These are phyloP conservation scores for Suillus weaverae DNA, from an alignment of 768 basidiomycete species.

Conservation along the genomic window DNA sequence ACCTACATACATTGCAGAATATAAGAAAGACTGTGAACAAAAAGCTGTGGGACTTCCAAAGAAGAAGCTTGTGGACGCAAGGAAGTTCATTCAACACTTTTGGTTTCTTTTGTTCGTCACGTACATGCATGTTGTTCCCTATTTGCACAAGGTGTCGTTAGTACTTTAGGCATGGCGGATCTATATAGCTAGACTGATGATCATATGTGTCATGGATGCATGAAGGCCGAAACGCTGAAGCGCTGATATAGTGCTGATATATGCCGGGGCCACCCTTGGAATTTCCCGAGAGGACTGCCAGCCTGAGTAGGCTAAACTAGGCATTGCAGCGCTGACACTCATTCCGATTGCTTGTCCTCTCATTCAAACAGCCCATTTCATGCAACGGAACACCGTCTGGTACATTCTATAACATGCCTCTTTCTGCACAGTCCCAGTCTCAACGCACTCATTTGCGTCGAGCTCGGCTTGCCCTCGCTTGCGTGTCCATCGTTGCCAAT, in stretches of 20 bases:
- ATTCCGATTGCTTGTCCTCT: not conserved
- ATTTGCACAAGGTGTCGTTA: not conserved
- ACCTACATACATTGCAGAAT: not conserved
- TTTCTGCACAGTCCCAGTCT: not conserved
- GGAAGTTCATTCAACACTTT: not conserved
- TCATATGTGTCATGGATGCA: not conserved
- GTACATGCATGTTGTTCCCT: not conserved
- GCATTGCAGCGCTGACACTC: not conserved
- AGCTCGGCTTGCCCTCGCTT: slow-evolving; percentile 35
- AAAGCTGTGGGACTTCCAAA: slow-evolving; percentile 5
- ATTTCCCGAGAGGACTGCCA: not conserved
- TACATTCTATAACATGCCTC: not conserved
- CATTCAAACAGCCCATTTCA: not conserved
- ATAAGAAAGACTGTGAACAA: slow-evolving; percentile 13
- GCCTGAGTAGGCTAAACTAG: not conserved
- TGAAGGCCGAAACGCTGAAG: no score
- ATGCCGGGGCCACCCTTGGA: no score
- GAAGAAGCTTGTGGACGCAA: slow-evolving; percentile 16
- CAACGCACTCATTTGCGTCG: slow-evolving; percentile 18
- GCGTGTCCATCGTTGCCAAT: slow-evolving; percentile 60
- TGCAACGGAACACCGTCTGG: not conserved
- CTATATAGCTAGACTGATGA: not conserved
- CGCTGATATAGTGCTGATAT: no score
- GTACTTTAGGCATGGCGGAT: no score
- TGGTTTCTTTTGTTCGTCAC: not conserved